Conservation (phyloP, 129 eudicot genomes). For the Apium graveolens region DNA sequence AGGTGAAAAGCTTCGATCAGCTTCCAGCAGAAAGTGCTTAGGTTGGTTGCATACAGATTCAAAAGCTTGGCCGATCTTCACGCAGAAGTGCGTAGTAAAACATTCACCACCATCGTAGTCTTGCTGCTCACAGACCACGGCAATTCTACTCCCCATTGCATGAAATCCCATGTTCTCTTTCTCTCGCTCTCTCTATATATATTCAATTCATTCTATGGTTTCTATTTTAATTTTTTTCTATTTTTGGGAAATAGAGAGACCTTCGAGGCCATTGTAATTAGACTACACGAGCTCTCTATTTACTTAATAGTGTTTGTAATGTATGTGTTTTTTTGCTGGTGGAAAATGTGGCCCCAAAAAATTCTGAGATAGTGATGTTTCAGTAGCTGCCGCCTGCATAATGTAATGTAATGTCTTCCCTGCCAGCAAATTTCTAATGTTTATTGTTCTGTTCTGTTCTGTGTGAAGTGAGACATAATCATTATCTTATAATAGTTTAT, state of each 20-base stretch:
- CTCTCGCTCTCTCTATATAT: constrained; percentile 13
- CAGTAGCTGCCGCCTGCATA: constrained; percentile 32
- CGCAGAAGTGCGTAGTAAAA: constrained; percentile 26
- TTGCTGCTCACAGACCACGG: constrained; percentile 18
- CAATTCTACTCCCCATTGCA: constrained; percentile 26
- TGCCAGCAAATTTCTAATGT: constrained; percentile 1
- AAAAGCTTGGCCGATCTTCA: constrained; percentile 31
- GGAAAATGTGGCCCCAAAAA: constrained; percentile 2
- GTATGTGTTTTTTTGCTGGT: constrained; percentile 6
- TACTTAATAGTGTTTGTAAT: constrained; percentile 9
- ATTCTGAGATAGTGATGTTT: constrained; percentile 2
- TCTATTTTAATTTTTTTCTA: background rate
- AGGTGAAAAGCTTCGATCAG: constrained; percentile 25
- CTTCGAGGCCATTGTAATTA: constrained; percentile 22
- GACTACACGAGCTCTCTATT: background rate
- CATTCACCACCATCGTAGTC: background rate
- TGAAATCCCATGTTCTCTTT: constrained; percentile 15
- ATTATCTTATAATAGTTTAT: background rate
- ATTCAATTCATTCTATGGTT: constrained; percentile 8
- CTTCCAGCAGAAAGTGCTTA: constrained; percentile 42
- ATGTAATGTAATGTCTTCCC: background rate
- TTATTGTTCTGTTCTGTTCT: background rate
- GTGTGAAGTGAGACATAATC: background rate
- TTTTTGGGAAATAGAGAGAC: constrained; percentile 1
- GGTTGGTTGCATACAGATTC: constrained; percentile 7